Conservation (phyloP, 768 basidiomycete species). For the Phanerochaete carnosa region DNA sequence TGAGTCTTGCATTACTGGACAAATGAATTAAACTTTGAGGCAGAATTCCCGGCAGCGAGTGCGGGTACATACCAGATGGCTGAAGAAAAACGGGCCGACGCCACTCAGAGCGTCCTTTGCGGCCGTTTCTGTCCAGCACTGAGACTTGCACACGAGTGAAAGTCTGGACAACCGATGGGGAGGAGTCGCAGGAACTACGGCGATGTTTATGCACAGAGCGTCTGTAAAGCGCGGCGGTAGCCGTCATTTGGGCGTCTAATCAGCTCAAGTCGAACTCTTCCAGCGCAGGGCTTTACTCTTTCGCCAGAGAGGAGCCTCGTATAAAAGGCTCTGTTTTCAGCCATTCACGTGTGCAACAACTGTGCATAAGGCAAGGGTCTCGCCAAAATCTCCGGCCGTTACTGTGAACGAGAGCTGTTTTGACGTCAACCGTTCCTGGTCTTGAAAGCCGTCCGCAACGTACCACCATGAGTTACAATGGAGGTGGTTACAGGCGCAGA, state of each 20-base stretch:
- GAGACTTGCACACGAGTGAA: not conserved
- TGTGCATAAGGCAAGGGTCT: not conserved
- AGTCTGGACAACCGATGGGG: not conserved
- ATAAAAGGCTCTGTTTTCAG: not conserved
- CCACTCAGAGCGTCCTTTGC: not conserved
- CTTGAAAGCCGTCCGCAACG: not conserved
- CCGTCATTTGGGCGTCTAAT: not conserved
- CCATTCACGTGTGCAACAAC: not conserved
- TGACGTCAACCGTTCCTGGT: not conserved
- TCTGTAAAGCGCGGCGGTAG: not conserved
- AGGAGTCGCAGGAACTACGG: not conserved
- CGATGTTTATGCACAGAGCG: not conserved
- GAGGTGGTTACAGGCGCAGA: constrained; percentile 17
- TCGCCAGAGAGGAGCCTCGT: not conserved
- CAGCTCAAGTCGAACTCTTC: not conserved
- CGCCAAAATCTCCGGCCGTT: not conserved
- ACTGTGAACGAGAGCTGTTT: not conserved
- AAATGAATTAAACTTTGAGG: not conserved
- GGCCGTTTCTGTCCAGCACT: not conserved
- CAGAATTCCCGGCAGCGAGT: not conserved
- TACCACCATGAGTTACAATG: constrained; percentile 20
- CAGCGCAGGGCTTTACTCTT: not conserved
- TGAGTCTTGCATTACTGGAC: constrained; percentile 58
- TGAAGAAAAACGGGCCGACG: not conserved
- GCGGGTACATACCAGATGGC: not conserved